Evolutionary conservation across 2,329 filamentous ascomycete genomes (phyloP).

Genomic region (Penicillium palitans): DNA sequence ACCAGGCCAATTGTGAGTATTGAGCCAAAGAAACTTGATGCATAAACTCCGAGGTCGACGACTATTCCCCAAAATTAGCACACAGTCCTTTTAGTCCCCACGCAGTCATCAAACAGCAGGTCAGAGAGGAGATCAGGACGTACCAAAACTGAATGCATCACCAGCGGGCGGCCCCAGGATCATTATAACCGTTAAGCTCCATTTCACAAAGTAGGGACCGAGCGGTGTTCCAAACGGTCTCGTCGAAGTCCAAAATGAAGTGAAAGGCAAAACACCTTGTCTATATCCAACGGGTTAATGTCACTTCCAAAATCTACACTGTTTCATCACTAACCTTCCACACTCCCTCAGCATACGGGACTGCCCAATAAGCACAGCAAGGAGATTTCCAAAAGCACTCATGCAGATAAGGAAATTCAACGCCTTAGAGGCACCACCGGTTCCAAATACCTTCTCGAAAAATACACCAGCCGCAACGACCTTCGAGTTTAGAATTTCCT

Average conservation of each 20-base stretch:
- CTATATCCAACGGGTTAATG: conserved; percentile 18
- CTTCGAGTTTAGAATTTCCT: conserved; percentile 54
- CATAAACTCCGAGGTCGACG: conserved; percentile 7
- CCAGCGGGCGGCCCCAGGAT: conserved; percentile 62
- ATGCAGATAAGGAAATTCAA: conserved; percentile 60
- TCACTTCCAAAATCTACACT: background rate
- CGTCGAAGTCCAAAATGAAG: conserved; percentile 63
- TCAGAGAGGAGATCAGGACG: background rate
- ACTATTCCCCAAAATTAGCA: background rate
- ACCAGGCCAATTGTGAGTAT: conserved; percentile 7
- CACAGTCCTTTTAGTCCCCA: rapidly evolving
- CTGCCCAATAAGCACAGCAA: conserved; percentile 56
- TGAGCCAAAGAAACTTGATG: background rate
- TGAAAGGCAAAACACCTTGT: conserved; percentile 63
- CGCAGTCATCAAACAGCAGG: no score
- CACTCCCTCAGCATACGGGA: conserved; percentile 62
- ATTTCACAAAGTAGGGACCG: conserved; percentile 60
- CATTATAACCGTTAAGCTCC: conserved; percentile 59
- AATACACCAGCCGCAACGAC: conserved; percentile 60
- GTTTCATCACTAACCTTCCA: conserved; percentile 44
- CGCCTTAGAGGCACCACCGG: conserved; percentile 50
- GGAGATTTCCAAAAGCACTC: conserved; percentile 60
- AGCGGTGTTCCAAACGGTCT: conserved; percentile 64
- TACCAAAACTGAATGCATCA: conserved; percentile 64
- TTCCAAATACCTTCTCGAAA: conserved; percentile 60